Conservation (phyloP, 2,329 filamentous ascomycete species). For the Cercospora sp. region DNA sequence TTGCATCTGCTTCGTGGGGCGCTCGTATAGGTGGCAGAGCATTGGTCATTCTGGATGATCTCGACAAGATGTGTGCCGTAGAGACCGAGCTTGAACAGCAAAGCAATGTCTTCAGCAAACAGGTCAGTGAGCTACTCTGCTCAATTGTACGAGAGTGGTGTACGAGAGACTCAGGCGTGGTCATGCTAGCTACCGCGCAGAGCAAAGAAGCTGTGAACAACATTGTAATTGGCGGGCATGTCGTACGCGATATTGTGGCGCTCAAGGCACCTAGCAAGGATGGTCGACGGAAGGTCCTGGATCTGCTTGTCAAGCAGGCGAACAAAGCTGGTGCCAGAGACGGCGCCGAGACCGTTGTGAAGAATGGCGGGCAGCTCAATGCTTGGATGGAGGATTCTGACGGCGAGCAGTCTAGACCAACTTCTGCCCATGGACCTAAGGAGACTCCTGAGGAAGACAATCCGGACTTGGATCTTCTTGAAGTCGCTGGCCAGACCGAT, state of each 20-base stretch:
- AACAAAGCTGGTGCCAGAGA: constrained; percentile 15
- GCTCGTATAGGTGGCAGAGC: constrained; percentile 80
- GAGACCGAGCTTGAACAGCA: constrained; percentile 95
- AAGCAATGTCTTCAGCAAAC: constrained; percentile 87
- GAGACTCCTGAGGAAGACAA: constrained; percentile 57
- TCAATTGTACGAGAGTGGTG: constrained; percentile 83
- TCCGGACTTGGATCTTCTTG: constrained; percentile 79
- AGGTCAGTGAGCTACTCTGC: constrained; percentile 86
- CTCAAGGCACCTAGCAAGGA: constrained; percentile 93
- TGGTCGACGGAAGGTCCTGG: constrained; percentile 76
- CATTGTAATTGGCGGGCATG: constrained; percentile 84
- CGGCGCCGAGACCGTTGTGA: constrained; percentile 12
- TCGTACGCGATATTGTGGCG: constrained; percentile 86
- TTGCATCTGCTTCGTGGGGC: constrained; percentile 89
- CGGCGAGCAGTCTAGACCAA: constrained; percentile 45
- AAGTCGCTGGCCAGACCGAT: constrained; percentile 89
- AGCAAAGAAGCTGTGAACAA: constrained; percentile 91
- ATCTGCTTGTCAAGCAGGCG: constrained; percentile 63
- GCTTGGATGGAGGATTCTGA: constrained; percentile 74
- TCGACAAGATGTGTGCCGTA: constrained; percentile 87
- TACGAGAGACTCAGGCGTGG: constrained; percentile 73
- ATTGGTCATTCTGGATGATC: constrained; percentile 84
- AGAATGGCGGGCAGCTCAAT: constrained; percentile 27
- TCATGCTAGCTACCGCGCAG: constrained; percentile 86
- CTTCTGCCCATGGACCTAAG: constrained; percentile 49